Conservation (phyloP, 371 early-diverging fungal species). For the Mucor mucedo region DNA sequence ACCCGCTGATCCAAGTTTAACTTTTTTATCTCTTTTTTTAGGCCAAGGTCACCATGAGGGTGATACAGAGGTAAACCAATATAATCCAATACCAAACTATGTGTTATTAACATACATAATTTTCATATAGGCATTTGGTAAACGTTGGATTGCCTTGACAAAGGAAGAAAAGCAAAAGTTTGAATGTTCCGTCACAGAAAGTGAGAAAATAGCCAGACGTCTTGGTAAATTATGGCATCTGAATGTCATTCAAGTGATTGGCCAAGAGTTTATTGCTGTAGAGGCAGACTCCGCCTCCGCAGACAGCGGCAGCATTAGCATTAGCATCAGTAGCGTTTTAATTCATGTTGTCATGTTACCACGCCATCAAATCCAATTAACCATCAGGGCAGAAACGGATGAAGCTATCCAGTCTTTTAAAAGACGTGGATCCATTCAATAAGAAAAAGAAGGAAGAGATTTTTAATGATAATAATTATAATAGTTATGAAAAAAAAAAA, state of each 20-base stretch:
- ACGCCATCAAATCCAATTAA: slow-evolving; percentile 21
- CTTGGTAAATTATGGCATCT: slow-evolving; percentile 26
- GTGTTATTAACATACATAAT: slow-evolving; percentile 29
- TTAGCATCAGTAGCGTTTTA: not conserved
- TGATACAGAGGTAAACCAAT: not conserved
- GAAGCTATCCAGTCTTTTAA: not conserved
- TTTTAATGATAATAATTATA: not conserved
- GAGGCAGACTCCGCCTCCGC: not conserved
- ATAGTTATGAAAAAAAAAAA: no score
- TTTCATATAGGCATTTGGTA: slow-evolving; percentile 36
- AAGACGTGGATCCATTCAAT: no score
- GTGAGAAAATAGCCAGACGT: slow-evolving; percentile 18
- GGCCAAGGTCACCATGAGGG: not conserved
- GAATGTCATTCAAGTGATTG: slow-evolving; percentile 34
- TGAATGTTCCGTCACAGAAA: slow-evolving; percentile 20
- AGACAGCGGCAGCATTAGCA: no score
- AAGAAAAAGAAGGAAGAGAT: slow-evolving; percentile 10
- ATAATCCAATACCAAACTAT: not conserved
- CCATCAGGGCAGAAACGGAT: slow-evolving; percentile 3
- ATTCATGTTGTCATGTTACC: slow-evolving; percentile 31
- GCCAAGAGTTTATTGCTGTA: slow-evolving; percentile 41
- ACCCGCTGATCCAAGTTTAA: not conserved
- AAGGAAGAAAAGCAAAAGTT: slow-evolving; percentile 21
- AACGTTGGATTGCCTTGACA: slow-evolving; percentile 31
- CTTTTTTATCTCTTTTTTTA: not conserved